phyloP scores from a whole-genome alignment of 1,284 basidiomycete species.

The Apiotrichum porosum region DNA sequence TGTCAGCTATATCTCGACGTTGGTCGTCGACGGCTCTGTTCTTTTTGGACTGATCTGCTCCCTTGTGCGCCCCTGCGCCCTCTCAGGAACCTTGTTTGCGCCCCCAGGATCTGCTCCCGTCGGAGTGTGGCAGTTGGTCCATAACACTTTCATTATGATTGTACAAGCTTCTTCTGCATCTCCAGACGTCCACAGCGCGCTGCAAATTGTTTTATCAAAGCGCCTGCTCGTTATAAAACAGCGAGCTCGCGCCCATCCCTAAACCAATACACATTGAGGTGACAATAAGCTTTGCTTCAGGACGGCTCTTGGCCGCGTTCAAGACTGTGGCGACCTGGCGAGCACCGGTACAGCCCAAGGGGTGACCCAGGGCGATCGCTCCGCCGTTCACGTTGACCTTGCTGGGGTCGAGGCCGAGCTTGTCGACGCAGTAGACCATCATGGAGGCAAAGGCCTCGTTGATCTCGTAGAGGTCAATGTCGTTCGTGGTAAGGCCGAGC shows the following conservation, averaged over 20 bases:
- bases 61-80: too few relatives aligned
- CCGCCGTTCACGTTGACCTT: slow-evolving; percentile 89
- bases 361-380: slow-evolving; percentile 73
- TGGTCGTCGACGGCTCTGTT: too few relatives aligned
- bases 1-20: too few relatives aligned
- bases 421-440: slow-evolving; percentile 68
- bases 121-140: too few relatives aligned
- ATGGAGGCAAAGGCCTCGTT: slow-evolving; percentile 86
- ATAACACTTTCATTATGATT: too few relatives aligned
- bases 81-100: too few relatives aligned
- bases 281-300: slow-evolving; percentile 72
- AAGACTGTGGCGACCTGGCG: slow-evolving; percentile 84
- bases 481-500: slow-evolving; percentile 61
- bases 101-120: too few relatives aligned
- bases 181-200: too few relatives aligned
- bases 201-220: too few relatives aligned
- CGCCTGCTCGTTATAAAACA: too few relatives aligned
- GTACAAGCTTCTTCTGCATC: too few relatives aligned
- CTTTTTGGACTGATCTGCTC: too few relatives aligned
- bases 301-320: slow-evolving; percentile 69
- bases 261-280: slow-evolving; percentile 94
- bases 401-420: slow-evolving; percentile 63
- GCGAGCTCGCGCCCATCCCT: slow-evolving; percentile 72
- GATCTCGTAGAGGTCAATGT: slow-evolving; percentile 79
- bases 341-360: slow-evolving; percentile 73